Evolutionary conservation across 2,329 filamentous ascomycete genomes (phyloP), one percentile per base, ranked within the genome.

Genomic region (Monilinia fructicola): DNA sequence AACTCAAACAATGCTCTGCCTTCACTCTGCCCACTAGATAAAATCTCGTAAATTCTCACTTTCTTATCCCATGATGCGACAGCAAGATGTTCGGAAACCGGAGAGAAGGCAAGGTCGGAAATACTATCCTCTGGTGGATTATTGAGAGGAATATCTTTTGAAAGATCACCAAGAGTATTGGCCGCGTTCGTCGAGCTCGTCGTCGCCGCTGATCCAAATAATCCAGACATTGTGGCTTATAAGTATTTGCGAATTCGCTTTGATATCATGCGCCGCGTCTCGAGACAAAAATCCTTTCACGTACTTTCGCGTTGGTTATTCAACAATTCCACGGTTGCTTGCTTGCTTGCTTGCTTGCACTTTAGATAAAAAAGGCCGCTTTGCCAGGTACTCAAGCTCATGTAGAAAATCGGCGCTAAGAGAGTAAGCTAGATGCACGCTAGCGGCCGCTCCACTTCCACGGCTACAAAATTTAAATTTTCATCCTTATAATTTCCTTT

Each of bases 1-100:
- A 96, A 92, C 72, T 96, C 90, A 76, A 95, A 96, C 67, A 90
- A 82, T 70, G 92, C 92, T 75, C 93, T 94, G 60, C 92, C 93
- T 77, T 92, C 87, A 75, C 90, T 94, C 76, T 90, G 86, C 54
- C 93, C 92, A 71, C 87, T 87, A 66, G 80, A 80, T 71, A 89
- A 87, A 76, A 98, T 92, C 78, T 98, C 92, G 81, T 98, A 99
- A 77, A 99, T 94, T 76, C 93, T 90, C 70, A 98, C 92, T 78
- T 97, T 96, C 82, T 96, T 96, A 80, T 99, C 95, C 95, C 95
- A 99, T 74, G 92, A 97, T 58, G 92, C 83, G 46, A 97, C 91
- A 31, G 94, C 93, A 23, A 99, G 84, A 77, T 96, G 90, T 74
- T 98, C 92, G 71, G 81, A 85, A 64, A 83, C 83, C 1, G 90